phyloP scores from a whole-genome alignment of 2,329 filamentous ascomycete species.

The Zymoseptoria ardabiliae region DNA sequence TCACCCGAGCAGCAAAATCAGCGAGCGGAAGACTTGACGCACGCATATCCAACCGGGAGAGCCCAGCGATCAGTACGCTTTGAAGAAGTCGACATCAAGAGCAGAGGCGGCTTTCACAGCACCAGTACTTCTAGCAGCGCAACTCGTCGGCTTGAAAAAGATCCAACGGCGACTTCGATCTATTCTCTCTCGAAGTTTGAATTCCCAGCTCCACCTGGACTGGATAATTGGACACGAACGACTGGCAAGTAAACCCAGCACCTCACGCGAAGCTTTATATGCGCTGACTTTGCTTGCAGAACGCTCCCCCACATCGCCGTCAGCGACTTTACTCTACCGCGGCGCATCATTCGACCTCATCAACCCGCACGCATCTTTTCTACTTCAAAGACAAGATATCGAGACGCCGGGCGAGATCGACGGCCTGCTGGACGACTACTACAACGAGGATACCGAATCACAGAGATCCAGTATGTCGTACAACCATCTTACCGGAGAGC shows the following conservation, averaged over 20 bases:
- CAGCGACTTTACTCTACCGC: constrained; percentile 25
- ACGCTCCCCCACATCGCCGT: constrained; percentile 17
- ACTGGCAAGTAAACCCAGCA: constrained; percentile 19
- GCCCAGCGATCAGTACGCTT: background rate
- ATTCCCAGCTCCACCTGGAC: constrained; percentile 24
- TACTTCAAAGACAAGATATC: constrained; percentile 20
- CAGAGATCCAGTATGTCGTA: constrained; percentile 4
- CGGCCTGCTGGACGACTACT: constrained; percentile 28
- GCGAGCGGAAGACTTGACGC: background rate
- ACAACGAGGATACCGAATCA: constrained; percentile 13
- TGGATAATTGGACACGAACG: constrained; percentile 21
- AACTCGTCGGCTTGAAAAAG: background rate
- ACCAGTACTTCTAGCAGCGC: background rate
- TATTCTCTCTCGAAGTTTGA: constrained; percentile 24
- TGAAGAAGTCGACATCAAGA: background rate
- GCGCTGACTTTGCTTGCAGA: constrained; percentile 15
- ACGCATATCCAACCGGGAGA: background rate
- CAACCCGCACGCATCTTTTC: constrained; percentile 30
- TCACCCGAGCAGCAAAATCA: background rate
- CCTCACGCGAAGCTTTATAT: background rate
- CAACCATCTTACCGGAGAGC: constrained; percentile 10
- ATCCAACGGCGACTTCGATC: constrained; percentile 13
- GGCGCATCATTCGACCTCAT: constrained; percentile 30
- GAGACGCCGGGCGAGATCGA: constrained; percentile 29
- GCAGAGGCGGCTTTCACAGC: background rate